Base-by-base conservation (phyloP, 129 eudicot genomes). In the Flaveria bidentis region DNA sequence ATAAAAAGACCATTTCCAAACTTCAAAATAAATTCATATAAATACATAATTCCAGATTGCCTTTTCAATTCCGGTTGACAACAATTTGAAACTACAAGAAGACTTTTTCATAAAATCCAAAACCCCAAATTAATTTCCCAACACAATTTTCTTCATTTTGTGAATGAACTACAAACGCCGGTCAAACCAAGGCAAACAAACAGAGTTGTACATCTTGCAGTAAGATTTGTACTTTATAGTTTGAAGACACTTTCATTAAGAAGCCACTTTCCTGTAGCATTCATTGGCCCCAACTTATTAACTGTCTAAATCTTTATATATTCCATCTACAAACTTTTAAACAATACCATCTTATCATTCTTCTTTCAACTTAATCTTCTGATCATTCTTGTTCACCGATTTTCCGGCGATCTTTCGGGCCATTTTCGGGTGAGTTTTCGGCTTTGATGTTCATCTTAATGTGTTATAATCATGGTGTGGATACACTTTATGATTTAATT, bases 271-370 rank as follows among this genome's bases (percentile, higher is more conserved):
- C 25, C 22, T 15, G 71, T 58, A 69, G 50, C 52, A 57, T 78
- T 78, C 63, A 78, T 13, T 70, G 70, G 71, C 71, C 82, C 71
- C 76, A 60, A 78, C 76, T 6, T 78, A 41, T 18, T 45, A 42
- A 26, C 49, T 51, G 71, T 57, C 26, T 9, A 28, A 42, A 45
- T 69, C 56, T 69, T 25, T 78, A 78, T 69, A 58, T 47, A 68
- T 76, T 70, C 36, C 76, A 70, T 45, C 76, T 58, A 33, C 64
- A 57, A 53, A 22, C 22, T 56, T 69, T 42, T 25, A 0, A 12
- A 62, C 11, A 76, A 56, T 26, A 10, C 4, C 5, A 13, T 71
- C 76, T 52, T 60, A 4, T 61, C 13, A 51, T 65, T 69, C 70
- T 56, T 64, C 52, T 18, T 20, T 77, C 50, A 69, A 15, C 36